Evolutionary conservation across 164 flowering plant genomes (phyloP).

Genomic region (Brasenia schreberi): DNA sequence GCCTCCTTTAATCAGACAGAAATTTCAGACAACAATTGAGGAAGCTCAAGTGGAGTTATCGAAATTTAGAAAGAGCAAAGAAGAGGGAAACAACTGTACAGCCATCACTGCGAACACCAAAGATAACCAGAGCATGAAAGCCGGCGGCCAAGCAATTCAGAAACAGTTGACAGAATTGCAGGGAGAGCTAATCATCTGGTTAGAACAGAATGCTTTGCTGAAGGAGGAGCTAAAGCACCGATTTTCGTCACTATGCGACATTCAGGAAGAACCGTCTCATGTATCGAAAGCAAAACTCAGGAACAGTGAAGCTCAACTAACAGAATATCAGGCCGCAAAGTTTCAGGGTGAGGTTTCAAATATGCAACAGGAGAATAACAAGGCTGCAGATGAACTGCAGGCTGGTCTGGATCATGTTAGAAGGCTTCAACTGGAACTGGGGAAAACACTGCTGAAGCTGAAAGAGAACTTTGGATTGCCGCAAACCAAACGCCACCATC

Average conservation of each 20-base stretch:
- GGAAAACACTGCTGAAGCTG: slow-evolving; percentile 37
- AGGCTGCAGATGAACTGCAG: slow-evolving; percentile 67
- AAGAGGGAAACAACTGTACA: slow-evolving; percentile 7
- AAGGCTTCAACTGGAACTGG: slow-evolving; percentile 37
- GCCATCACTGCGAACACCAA: not conserved
- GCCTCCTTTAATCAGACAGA: slow-evolving; percentile 54
- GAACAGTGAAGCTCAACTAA: slow-evolving; percentile 31
- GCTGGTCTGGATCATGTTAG: slow-evolving; percentile 53
- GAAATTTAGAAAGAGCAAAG: slow-evolving; percentile 20
- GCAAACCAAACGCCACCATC: slow-evolving; percentile 18
- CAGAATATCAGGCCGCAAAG: slow-evolving; percentile 66
- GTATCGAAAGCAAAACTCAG: slow-evolving; percentile 4
- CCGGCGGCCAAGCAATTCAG: slow-evolving; percentile 37
- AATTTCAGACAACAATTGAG: slow-evolving; percentile 38
- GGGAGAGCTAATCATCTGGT: slow-evolving; percentile 46
- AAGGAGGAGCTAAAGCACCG: slow-evolving; percentile 45
- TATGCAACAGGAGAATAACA: slow-evolving; percentile 89
- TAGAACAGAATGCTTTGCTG: slow-evolving; percentile 39
- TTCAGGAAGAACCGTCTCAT: slow-evolving; percentile 43
- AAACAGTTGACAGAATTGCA: slow-evolving; percentile 53
- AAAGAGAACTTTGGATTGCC: slow-evolving; percentile 31
- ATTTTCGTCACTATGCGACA: slow-evolving; percentile 26
- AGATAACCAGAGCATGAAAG: slow-evolving; percentile 9
- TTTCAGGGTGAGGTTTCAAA: slow-evolving; percentile 80
- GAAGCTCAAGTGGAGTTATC: slow-evolving; percentile 36